Evolutionary conservation across 495 filamentous ascomycete genomes (phyloP).

Genomic region (Articulospora tetracladia): DNA sequence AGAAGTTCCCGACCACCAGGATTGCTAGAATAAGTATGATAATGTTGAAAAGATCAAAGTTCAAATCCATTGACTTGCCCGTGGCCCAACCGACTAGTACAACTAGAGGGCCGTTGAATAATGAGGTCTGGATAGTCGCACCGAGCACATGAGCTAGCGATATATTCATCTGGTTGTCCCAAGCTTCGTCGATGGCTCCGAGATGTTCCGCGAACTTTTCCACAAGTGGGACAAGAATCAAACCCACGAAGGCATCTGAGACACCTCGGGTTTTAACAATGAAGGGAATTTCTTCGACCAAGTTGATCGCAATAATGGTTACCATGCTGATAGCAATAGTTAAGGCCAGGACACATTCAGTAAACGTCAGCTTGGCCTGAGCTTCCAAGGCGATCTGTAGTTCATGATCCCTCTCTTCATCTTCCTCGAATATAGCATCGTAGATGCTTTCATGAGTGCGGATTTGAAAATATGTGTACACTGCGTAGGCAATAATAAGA

Average conservation of each 20-base stretch:
- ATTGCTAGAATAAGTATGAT: slow-evolving; percentile 85
- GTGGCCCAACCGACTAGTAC: slow-evolving; percentile 86
- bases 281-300: slow-evolving; percentile 74
- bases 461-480: slow-evolving; percentile 79
- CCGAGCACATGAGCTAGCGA: slow-evolving; percentile 87
- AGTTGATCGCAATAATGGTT: slow-evolving; percentile 72
- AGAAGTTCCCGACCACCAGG: slow-evolving; percentile 79
- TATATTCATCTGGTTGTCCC: slow-evolving; percentile 85
- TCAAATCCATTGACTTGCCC: slow-evolving; percentile 67
- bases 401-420: slow-evolving; percentile 70
- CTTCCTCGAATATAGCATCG: slow-evolving; percentile 61
- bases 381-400: slow-evolving; percentile 15
- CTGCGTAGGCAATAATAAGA: slow-evolving; percentile 72
- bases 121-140: slow-evolving; percentile 83
- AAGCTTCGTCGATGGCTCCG: slow-evolving; percentile 91
- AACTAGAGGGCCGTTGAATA: slow-evolving; percentile 82
- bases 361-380: slow-evolving; percentile 72
- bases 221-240: slow-evolving; percentile 78
- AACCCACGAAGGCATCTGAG: slow-evolving; percentile 75
- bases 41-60: slow-evolving; percentile 91
- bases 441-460: slow-evolving; percentile 81
- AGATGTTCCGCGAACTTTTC: slow-evolving; percentile 92
- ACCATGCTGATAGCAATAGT: slow-evolving; percentile 67
- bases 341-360: slow-evolving; percentile 69
- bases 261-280: slow-evolving; percentile 59